phyloP scores from a whole-genome alignment of 345 rosid species.

The Dipteronia sinensis region DNA sequence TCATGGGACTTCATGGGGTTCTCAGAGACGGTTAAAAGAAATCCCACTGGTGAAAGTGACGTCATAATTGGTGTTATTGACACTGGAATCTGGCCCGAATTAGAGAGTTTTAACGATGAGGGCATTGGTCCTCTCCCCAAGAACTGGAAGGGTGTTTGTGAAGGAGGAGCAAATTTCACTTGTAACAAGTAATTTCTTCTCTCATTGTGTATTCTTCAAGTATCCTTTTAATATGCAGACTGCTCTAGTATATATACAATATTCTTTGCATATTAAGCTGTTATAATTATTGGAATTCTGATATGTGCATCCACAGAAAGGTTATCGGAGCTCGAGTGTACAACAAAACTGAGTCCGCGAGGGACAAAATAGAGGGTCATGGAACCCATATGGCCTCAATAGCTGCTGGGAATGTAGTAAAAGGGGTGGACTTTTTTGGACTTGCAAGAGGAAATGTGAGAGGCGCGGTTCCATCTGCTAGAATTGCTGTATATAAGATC shows the following conservation, averaged over 20 bases:
- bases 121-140: conserved; percentile 52
- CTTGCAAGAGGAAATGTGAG: conserved; percentile 57
- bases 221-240: too few relatives aligned
- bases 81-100: conserved; percentile 51
- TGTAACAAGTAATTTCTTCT: conserved; percentile 46
- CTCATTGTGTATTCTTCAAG: too few relatives aligned
- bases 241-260: too few relatives aligned
- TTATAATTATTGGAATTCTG: too few relatives aligned
- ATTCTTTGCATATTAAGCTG: too few relatives aligned
- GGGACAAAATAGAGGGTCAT: conserved; percentile 37
- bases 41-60: conserved; percentile 23
- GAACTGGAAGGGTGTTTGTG: conserved; percentile 52
- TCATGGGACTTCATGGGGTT: conserved; percentile 52
- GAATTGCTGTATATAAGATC: conserved; percentile 53
- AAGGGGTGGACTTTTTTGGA: conserved; percentile 44
- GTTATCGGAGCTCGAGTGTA: conserved; percentile 39
- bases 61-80: conserved; percentile 42
- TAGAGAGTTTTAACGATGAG: conserved; percentile 41
- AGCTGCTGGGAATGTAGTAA: conserved; percentile 57
- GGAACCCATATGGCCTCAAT: conserved; percentile 74
- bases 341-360: conserved; percentile 12
- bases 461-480: conserved; percentile 63
- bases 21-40: conserved; percentile 10
- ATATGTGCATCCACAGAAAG: not conserved
- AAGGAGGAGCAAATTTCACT: conserved; percentile 42